These are phyloP conservation scores for Aspergillus sp. DNA, from an alignment of 2,329 filamentous ascomycete species.

Conservation along the genomic window DNA sequence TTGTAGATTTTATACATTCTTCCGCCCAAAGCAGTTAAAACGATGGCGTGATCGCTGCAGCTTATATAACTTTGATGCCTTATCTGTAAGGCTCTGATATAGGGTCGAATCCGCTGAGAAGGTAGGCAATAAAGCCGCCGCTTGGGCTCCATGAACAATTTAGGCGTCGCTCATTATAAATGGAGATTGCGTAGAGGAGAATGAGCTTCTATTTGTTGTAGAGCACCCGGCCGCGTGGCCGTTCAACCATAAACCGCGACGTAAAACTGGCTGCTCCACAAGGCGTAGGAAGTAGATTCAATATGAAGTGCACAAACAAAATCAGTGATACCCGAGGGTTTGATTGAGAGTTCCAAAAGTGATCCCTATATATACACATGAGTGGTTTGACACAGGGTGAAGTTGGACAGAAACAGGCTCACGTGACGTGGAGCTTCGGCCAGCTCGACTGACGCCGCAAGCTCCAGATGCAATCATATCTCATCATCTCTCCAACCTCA, in stretches of 20 bases:
- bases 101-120: neutral
- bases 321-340: neutral
- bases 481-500: conserved; percentile 10
- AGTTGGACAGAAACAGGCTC: conserved; percentile 12
- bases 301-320: neutral
- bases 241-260: neutral
- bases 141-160: neutral
- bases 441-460: conserved; percentile 21
- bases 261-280: neutral
- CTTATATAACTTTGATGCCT: conserved; percentile 22
- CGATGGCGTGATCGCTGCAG: conserved; percentile 28
- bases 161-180: neutral
- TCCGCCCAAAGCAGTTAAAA: conserved; percentile 28
- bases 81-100: neutral
- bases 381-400: neutral
- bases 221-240: neutral
- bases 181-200: neutral
- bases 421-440: conserved; percentile 33
- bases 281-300: neutral
- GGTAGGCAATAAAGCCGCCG: neutral
- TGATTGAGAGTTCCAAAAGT: neutral
- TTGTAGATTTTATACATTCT: conserved; percentile 24
- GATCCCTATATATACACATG: neutral
- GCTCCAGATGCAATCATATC: conserved; percentile 12
- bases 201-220: neutral